Evolutionary conservation across 257 asterid genomes (phyloP), one percentile per base, ranked within the genome.

Genomic region (Scutellaria barbata): DNA sequence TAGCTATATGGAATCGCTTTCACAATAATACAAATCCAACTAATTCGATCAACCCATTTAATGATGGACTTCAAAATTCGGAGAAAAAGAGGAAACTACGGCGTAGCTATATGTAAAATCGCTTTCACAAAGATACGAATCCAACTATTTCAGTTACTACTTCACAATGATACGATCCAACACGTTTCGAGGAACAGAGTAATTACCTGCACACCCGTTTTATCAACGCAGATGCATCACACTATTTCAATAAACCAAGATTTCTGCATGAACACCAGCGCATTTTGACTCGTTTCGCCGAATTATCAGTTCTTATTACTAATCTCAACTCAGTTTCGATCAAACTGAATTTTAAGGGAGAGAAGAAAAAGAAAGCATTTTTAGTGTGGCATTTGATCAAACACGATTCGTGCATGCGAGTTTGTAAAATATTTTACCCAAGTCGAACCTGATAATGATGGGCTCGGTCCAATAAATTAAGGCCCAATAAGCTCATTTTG

Each of bases 331-430:
- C 63, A 10, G 42, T 60, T 60, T 3, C 64, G 66, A 60, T 14
- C n/a, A 60, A 60, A n/a, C n/a, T 59, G 65, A 59, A 59, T n/a
- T 11, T 37, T 13, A 7, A 2, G 43, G 17, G 7, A n/a, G 8
- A 57, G 42, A 22, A 56, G 13, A 46, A 11, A 14, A n/a, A n/a
- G 22, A 59, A 35, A 30, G 42, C 18, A 10, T 5, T 61, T 13
- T 62, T 18, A 43, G 18, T 62, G 68, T 10, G 53, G 10, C 68
- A 62, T 62, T 62, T 41, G 7, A 62, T 62, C 68, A 25, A 62
- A 62, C 68, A 42, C 0, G 39, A 17, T 42, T 52, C 42, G 12
- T 8, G 66, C 66, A 39, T 5, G 10, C 46, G 46, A 6, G 11
- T 42, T 10, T 7, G 11, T 42, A 5, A 42, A 30, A 2, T 30